These are phyloP conservation scores for Lepidium sativum DNA, from an alignment of 345 rosid species.

Conservation along the genomic window DNA sequence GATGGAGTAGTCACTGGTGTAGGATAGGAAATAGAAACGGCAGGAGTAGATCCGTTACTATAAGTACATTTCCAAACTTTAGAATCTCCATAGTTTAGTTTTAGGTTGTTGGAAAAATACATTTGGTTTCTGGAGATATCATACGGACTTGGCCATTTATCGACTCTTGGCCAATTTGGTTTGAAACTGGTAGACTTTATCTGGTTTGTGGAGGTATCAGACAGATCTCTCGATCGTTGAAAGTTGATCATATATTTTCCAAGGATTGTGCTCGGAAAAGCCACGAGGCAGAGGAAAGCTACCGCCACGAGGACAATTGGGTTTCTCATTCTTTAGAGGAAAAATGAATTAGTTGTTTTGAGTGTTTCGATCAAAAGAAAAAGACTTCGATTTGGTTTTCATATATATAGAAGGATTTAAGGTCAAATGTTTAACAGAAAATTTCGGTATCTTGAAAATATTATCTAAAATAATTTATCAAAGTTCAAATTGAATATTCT, in stretches of 20 bases:
- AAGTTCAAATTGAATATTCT: background rate
- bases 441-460: background rate
- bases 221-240: too few species aligned
- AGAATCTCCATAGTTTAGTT: conserved; percentile 1
- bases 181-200: too few species aligned
- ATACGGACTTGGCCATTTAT: conserved; percentile 14
- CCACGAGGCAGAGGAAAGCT: background rate
- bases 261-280: conserved; percentile 13
- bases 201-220: too few species aligned
- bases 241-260: background rate
- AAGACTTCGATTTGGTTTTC: background rate
- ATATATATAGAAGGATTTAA: background rate
- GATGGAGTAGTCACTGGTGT: background rate
- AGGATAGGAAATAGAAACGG: conserved; percentile 13
- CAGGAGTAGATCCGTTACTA: conserved; percentile 23
- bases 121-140: background rate
- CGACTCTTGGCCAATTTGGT: background rate
- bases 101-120: background rate
- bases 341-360: background rate
- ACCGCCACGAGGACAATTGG: background rate
- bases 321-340: background rate
- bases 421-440: background rate
- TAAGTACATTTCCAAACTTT: conserved; percentile 18
- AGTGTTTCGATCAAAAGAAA: background rate
- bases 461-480: background rate